A percentile compares a stretch with the other conserved stretches of the same genome.
Evolutionary conservation across 805 yeast genomes (phyloP).

Genomic region (Candida endomychidarum): DNA sequence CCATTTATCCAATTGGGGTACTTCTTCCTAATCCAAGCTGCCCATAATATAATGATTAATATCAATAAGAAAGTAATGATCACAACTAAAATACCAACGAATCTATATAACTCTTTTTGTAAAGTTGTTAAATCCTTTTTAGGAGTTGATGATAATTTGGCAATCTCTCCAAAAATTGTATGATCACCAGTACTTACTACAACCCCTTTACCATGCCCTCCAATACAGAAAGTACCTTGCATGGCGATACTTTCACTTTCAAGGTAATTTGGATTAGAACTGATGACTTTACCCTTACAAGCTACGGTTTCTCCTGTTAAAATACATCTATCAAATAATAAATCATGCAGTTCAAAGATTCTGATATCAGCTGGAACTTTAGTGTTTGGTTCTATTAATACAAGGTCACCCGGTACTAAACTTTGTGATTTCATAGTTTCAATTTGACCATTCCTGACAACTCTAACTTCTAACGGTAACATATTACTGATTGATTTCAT

Average conservation of each 20-base stretch:
- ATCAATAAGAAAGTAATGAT: slow-evolving; percentile 29
- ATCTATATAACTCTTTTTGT: slow-evolving; percentile 40
- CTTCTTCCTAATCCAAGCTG: slow-evolving; percentile 38
- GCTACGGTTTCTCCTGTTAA: slow-evolving; percentile 52
- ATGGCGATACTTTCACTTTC: slow-evolving; percentile 44
- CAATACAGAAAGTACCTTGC: slow-evolving; percentile 46
- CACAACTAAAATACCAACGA: slow-evolving; percentile 25
- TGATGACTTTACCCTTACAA: slow-evolving; percentile 26
- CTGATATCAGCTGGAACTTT: slow-evolving; percentile 51
- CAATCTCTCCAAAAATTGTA: slow-evolving; percentile 48
- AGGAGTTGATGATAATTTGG: slow-evolving; percentile 40
- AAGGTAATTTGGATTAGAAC: slow-evolving; percentile 36
- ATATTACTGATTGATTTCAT: slow-evolving; percentile 47
- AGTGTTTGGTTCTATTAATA: slow-evolving; percentile 35
- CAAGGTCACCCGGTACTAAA: slow-evolving; percentile 49
- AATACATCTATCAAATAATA: slow-evolving; percentile 46
- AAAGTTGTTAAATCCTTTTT: slow-evolving; percentile 41
- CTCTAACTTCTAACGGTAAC: slow-evolving; percentile 39
- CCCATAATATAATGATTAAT: slow-evolving; percentile 40
- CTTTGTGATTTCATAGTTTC: slow-evolving; percentile 29
- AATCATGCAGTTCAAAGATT: slow-evolving; percentile 36
- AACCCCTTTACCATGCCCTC: slow-evolving; percentile 45
- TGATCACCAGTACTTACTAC: slow-evolving; percentile 45
- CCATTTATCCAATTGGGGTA: slow-evolving; percentile 44
- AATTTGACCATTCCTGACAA: slow-evolving; percentile 35